Conservation (phyloP, 2,329 filamentous ascomycete genomes). For the Penicillium sp. region DNA sequence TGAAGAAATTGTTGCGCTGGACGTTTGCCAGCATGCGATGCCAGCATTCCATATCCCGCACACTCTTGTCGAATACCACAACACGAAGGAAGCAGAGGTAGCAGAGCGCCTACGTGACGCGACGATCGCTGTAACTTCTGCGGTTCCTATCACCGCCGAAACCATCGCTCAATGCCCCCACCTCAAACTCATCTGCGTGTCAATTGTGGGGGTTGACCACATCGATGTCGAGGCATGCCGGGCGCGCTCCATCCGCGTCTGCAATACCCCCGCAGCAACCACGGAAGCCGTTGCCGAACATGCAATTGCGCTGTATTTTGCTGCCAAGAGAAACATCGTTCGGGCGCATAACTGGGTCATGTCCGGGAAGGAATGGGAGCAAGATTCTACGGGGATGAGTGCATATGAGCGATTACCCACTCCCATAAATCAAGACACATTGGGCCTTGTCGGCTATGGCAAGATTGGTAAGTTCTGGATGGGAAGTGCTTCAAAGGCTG, state of each 20-base stretch:
- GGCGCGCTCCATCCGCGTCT: neutral
- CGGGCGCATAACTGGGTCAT: neutral
- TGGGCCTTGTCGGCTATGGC: neutral
- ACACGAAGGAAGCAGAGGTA: neutral
- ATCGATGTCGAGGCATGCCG: neutral
- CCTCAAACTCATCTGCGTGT: neutral
- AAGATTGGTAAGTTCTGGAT: neutral
- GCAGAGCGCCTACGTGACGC: neutral
- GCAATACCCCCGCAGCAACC: neutral
- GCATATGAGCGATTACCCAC: neutral
- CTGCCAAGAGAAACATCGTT: neutral
- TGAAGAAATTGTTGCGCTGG: neutral
- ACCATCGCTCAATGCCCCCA: neutral
- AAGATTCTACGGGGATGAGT: neutral
- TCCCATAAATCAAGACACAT: neutral
- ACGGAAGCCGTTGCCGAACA: conserved; percentile 1
- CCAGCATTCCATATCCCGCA: neutral
- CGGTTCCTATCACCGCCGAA: neutral
- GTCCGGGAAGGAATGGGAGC: neutral
- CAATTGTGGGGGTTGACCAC: neutral
- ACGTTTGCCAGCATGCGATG: conserved; percentile 1
- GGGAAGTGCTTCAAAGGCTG: neutral
- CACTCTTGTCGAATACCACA: neutral
- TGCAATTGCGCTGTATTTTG: conserved; percentile 3
- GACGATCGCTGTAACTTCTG: neutral